Percentiles rank a stretch among this genome's conserved stretches.
phyloP scores from a whole-genome alignment of 805 yeast species.

The Sugiyamaella lignohabitans region DNA sequence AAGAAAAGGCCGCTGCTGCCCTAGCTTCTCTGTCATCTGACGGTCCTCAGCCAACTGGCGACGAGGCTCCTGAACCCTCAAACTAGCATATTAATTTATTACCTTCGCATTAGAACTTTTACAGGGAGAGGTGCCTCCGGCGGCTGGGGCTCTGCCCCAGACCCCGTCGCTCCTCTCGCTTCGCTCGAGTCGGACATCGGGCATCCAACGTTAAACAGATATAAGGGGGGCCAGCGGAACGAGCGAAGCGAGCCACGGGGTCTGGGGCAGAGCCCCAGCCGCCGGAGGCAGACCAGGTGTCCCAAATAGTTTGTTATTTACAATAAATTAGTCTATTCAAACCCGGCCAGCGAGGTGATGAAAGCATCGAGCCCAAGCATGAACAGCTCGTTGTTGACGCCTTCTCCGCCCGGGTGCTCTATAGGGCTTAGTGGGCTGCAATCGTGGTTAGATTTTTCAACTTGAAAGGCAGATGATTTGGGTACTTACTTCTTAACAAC shows the following conservation, averaged over 20 bases:
- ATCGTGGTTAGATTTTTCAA: neutral
- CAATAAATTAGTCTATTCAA: slow-evolving; percentile 16
- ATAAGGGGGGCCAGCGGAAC: neutral
- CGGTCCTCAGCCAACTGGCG: too few relatives aligned
- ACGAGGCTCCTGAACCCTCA: too few relatives aligned
- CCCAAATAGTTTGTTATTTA: too few relatives aligned
- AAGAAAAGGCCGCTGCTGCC: neutral
- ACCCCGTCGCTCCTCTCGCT: neutral
- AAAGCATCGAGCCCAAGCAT: slow-evolving; percentile 49
- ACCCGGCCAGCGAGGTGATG: slow-evolving; percentile 31
- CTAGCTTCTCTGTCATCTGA: too few relatives aligned
- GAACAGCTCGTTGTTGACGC: slow-evolving; percentile 52
- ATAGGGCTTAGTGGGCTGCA: slow-evolving; percentile 45
- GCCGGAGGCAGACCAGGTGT: slow-evolving; percentile 1
- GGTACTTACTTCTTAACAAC: slow-evolving; percentile 56
- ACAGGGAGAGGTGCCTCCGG: neutral
- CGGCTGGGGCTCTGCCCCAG: slow-evolving; percentile 1
- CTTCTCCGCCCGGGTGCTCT: slow-evolving; percentile 48
- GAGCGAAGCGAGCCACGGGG: neutral
- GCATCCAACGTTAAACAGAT: too few relatives aligned
- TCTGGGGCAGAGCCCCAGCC: neutral
- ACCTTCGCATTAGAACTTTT: too few relatives aligned
- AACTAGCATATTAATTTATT: too few relatives aligned
- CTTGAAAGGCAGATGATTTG: slow-evolving; percentile 18
- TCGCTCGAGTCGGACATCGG: too few relatives aligned